Percentiles rank a stretch among this genome's conserved stretches.
Conservation (phyloP, 495 filamentous ascomycete genomes). For the Corynascus novoguineensis region DNA sequence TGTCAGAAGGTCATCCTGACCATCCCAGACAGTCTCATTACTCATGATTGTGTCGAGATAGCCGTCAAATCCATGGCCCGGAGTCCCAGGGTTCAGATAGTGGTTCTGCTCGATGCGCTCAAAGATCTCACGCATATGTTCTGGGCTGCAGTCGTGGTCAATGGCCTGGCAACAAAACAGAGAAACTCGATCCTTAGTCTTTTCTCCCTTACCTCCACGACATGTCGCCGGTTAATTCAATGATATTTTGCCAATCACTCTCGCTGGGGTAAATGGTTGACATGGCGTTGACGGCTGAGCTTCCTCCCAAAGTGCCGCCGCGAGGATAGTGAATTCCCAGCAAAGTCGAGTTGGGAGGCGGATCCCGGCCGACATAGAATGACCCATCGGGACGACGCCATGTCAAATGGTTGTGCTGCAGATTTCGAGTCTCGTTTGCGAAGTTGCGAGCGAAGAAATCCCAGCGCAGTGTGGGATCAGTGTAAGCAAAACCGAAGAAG, state of each 20-base stretch:
- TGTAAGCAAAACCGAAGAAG: conserved; percentile 23
- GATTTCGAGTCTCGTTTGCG: conserved; percentile 27
- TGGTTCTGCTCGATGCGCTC: conserved; percentile 35
- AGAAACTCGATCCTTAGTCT: not conserved
- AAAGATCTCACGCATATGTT: conserved; percentile 36
- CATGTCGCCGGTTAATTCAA: conserved; percentile 32
- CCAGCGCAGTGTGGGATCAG: conserved; percentile 35
- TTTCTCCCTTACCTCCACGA: conserved; percentile 27
- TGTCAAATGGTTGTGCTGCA: conserved; percentile 33
- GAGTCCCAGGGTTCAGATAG: conserved; percentile 18
- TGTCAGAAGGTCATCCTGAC: conserved; percentile 31
- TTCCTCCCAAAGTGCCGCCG: conserved; percentile 33
- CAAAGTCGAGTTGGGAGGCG: conserved; percentile 28
- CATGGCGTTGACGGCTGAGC: conserved; percentile 38
- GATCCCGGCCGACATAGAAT: conserved; percentile 33
- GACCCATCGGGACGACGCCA: conserved; percentile 30
- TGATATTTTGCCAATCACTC: conserved; percentile 34
- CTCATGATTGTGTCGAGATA: conserved; percentile 33
- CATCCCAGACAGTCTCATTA: conserved; percentile 33
- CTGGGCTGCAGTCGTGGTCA: conserved; percentile 19
- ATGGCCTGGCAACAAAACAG: too few relatives aligned
- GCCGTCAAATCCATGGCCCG: conserved; percentile 39
- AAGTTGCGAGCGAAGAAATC: conserved; percentile 38
- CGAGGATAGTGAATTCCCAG: conserved; percentile 36
- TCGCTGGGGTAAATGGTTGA: conserved; percentile 31